Base-by-base conservation (phyloP, 75 land plant species). In the Cunninghamia lanceolata region DNA sequence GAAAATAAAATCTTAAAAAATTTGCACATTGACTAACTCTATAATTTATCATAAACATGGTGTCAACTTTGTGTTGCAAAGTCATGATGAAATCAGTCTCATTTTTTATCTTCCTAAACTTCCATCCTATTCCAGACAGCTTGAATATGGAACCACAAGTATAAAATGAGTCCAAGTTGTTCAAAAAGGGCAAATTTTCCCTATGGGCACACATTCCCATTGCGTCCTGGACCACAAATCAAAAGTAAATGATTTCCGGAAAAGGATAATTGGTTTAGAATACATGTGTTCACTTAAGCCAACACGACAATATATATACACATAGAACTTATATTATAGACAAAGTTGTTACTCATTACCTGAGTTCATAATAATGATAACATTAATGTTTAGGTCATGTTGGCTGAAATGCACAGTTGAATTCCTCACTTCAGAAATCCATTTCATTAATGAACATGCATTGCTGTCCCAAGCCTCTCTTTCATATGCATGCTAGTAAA, bases 391-490 rank as follows among this genome's bases (percentile, higher is more conserved):
- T 35, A 21, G 25, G 79, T 77, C 45, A 38, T 8, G 3, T 40
- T 39, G 40, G 80, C 45, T 77, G 42, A 77, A 77, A 21, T 77
- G 42, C 45, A 38, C 80, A 77, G 19, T 13, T 77, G 28, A 39
- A 77, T 77, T 77, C 28, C 28, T 77, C 1, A 25, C 19, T 40
- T 39, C 28, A 39, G 40, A 77, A 77, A 77, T 25, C 25, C 80
- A 39, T 73, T 73, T 73, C 35, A 71, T 76, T 35, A 76, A 76
- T 76, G 79, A 76, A 76, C 0, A 77, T 77, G 42, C 80, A 77
- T 21, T 40, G 42, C 80, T 40, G 43, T 77, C 9, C 2, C 45
- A 77, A 40, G n/a, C 28, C 6, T 77, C 40, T 77, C 80, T 77
- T 39, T 77, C 80, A 77, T 5, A 3, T 40, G 21, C 43, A 77